Conservation (phyloP, 805 yeast species). For the Tetrapisispora arboricola region DNA sequence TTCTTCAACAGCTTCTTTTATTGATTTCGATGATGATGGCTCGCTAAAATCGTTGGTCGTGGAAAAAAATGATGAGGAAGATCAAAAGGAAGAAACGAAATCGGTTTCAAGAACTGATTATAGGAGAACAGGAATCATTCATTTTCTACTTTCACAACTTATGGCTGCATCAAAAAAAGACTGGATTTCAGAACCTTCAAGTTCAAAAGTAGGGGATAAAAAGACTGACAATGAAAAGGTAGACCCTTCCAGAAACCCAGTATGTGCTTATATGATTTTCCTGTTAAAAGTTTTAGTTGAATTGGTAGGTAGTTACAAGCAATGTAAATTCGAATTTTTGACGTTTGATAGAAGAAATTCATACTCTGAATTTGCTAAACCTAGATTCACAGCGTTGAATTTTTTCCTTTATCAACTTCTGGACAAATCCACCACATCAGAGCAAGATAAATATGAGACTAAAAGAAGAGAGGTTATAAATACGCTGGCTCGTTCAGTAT, state of each 20-base stretch:
- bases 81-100: constrained; percentile 8
- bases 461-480: constrained; percentile 49
- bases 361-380: constrained; percentile 40
- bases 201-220: constrained; percentile 18
- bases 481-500: constrained; percentile 47
- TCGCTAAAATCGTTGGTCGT: constrained; percentile 19
- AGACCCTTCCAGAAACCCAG: constrained; percentile 39
- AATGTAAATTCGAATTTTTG: constrained; percentile 71
- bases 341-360: constrained; percentile 56
- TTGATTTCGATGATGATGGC: constrained; percentile 35
- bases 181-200: constrained; percentile 32
- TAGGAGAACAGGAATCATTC: constrained; percentile 49
- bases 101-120: constrained; percentile 4
- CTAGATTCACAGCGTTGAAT: constrained; percentile 68
- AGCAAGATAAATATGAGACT: constrained; percentile 30
- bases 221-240: constrained; percentile 27
- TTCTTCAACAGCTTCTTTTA: constrained; percentile 34
- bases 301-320: constrained; percentile 65
- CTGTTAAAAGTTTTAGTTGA: constrained; percentile 61
- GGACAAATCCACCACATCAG: constrained; percentile 37
- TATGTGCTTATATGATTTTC: constrained; percentile 58
- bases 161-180: constrained; percentile 39
- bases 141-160: constrained; percentile 52
- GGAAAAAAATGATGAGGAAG: constrained; percentile 14
- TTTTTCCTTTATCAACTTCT: constrained; percentile 67